phyloP scores from a whole-genome alignment of 768 basidiomycete species.

The Trametes cingulata region DNA sequence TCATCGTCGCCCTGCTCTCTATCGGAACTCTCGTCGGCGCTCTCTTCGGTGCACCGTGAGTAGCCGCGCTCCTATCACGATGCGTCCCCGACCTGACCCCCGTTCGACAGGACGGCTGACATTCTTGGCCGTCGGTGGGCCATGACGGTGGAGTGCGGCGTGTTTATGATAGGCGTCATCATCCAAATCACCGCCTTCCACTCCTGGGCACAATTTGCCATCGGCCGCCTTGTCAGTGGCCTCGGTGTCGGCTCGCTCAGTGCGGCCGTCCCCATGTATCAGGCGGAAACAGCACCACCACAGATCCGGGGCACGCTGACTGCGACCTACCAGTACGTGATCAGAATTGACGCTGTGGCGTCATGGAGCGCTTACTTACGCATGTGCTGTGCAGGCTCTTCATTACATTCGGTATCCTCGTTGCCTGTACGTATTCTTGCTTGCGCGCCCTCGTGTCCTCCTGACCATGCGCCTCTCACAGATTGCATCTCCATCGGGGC shows the following conservation, averaged over 20 bases:
- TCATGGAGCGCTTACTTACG: constrained; percentile 37
- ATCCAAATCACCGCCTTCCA: constrained; percentile 52
- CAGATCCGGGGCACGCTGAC: constrained; percentile 72
- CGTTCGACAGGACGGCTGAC: constrained; percentile 53
- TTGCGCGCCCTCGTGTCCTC: neutral
- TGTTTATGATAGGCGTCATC: constrained; percentile 63
- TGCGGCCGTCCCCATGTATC: constrained; percentile 71
- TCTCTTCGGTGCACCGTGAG: constrained; percentile 60
- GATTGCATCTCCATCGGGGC: constrained; percentile 74
- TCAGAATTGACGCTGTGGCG: neutral
- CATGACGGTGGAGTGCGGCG: constrained; percentile 58
- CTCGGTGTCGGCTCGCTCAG: constrained; percentile 68
- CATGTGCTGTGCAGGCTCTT: constrained; percentile 49
- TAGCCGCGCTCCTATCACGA: constrained; percentile 8
- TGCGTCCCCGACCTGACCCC: neutral
- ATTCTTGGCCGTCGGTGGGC: constrained; percentile 64
- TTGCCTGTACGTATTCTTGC: constrained; percentile 49
- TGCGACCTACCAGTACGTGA: constrained; percentile 33
- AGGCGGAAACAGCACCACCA: constrained; percentile 72
- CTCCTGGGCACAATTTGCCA: constrained; percentile 67
- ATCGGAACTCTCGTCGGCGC: constrained; percentile 71
- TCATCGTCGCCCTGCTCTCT: constrained; percentile 70
- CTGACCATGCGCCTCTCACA: constrained; percentile 24
- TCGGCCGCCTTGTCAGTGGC: constrained; percentile 67
- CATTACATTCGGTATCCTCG: constrained; percentile 70